A percentile compares a stretch with the other conserved stretches of the same genome.
Evolutionary conservation across 208 protist species (phyloP).

Genomic region (Endotrypanum monterogeii): DNA sequence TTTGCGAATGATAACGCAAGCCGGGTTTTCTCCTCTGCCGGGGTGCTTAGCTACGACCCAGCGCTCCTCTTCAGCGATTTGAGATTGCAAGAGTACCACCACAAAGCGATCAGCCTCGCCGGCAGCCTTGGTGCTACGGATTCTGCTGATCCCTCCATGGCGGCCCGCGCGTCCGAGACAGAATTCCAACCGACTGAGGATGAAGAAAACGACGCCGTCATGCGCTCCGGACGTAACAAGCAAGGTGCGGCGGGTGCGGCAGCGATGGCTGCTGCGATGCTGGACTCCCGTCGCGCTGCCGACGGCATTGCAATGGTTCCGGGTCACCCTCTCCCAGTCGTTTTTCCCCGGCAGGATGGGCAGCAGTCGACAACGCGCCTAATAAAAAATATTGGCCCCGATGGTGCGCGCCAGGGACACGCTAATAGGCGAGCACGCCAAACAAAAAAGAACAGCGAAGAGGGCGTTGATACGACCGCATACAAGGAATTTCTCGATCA

Average conservation of each 20-base stretch:
- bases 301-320: conserved; percentile 65
- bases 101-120: neutral
- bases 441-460: conserved; percentile 21
- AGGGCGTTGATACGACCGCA: conserved; percentile 30
- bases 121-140: conserved; percentile 1
- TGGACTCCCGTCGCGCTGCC: conserved; percentile 48
- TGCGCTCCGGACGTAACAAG: conserved; percentile 59
- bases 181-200: conserved; percentile 32
- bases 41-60: conserved; percentile 58
- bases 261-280: conserved; percentile 61
- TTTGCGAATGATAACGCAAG: conserved; percentile 38
- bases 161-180: conserved; percentile 15
- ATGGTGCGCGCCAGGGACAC: conserved; percentile 21
- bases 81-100: conserved; percentile 37
- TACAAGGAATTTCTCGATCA: conserved; percentile 55
- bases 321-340: conserved; percentile 58
- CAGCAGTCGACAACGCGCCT: conserved; percentile 45
- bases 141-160: conserved; percentile 18
- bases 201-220: conserved; percentile 57
- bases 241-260: conserved; percentile 62
- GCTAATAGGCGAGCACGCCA: conserved; percentile 17
- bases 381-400: conserved; percentile 47
- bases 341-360: conserved; percentile 54
- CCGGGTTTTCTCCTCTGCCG: conserved; percentile 55
- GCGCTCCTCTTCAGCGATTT: conserved; percentile 51